phyloP scores from a whole-genome alignment of 371 early-diverging fungal genomes.

The Mortierella sp. region DNA sequence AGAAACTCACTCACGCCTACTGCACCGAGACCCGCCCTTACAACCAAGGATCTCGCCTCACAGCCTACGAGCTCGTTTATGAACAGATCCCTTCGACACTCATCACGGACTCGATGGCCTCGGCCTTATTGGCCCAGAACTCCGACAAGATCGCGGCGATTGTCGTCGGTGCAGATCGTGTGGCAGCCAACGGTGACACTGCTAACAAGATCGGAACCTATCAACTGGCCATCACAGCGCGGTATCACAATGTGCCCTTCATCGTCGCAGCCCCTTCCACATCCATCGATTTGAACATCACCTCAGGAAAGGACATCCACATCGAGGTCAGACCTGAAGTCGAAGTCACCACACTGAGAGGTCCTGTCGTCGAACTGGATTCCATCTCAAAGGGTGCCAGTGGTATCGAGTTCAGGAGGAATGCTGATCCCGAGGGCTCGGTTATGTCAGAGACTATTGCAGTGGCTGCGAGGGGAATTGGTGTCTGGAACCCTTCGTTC shows the following conservation, averaged over 20 bases:
- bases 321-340: constrained; percentile 88
- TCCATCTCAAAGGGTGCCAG: constrained; percentile 13
- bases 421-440: constrained; percentile 41
- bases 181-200: constrained; percentile 96
- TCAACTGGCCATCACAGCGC: constrained; percentile 92
- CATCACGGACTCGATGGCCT: constrained; percentile 93
- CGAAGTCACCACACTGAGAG: constrained; percentile 83
- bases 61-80: constrained; percentile 94
- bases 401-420: constrained; percentile 22
- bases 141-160: constrained; percentile 76
- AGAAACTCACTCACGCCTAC: constrained; percentile 80
- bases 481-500: constrained; percentile 97
- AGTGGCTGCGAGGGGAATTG: constrained; percentile 86
- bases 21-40: constrained; percentile 98
- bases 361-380: constrained; percentile 59
- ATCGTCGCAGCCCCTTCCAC: constrained; percentile 97
- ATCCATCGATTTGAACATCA: constrained; percentile 84
- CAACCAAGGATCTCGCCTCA: constrained; percentile 95
- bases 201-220: constrained; percentile 99
- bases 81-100: constrained; percentile 93
- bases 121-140: constrained; percentile 76
- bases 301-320: constrained; percentile 78
- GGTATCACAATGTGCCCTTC: constrained; percentile 86
- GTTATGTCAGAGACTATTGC: constrained; percentile 67
- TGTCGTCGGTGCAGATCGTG: constrained; percentile 97